Evolutionary conservation across 169 alveolate species (phyloP).

Genomic region (Eimeria praecox): DNA sequence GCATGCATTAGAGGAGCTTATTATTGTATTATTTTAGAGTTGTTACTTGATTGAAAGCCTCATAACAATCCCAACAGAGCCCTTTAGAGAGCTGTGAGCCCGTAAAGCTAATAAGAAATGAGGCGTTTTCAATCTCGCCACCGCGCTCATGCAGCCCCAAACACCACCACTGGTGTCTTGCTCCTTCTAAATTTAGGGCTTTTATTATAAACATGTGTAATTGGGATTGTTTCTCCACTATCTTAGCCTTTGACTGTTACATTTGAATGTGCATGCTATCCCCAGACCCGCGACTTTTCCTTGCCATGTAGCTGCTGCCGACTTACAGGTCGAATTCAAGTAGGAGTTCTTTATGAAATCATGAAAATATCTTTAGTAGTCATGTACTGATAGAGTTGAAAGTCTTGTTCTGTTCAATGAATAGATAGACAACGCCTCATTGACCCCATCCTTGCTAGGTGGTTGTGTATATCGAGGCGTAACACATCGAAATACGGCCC

Average conservation of each 20-base stretch:
- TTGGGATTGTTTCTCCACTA: not conserved
- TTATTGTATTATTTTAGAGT: too few species aligned
- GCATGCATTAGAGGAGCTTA: too few species aligned
- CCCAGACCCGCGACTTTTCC: not conserved
- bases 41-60: too few species aligned
- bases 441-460: not conserved
- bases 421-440: not conserved
- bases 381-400: not conserved
- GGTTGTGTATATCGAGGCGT: not conserved
- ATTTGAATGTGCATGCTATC: not conserved
- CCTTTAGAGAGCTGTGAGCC: not conserved
- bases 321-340: not conserved
- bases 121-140: not conserved
- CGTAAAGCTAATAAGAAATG: not conserved
- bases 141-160: not conserved
- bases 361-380: not conserved
- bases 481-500: not conserved
- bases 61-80: not conserved
- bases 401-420: not conserved
- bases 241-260: not conserved
- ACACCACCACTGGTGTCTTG: slow-evolving; percentile 6
- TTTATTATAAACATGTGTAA: not conserved
- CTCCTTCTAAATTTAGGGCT: not conserved
- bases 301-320: not conserved
- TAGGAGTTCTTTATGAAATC: not conserved